Base-by-base conservation (phyloP, 2,329 filamentous ascomycete genomes). In the Calonectria leucothoes region DNA sequence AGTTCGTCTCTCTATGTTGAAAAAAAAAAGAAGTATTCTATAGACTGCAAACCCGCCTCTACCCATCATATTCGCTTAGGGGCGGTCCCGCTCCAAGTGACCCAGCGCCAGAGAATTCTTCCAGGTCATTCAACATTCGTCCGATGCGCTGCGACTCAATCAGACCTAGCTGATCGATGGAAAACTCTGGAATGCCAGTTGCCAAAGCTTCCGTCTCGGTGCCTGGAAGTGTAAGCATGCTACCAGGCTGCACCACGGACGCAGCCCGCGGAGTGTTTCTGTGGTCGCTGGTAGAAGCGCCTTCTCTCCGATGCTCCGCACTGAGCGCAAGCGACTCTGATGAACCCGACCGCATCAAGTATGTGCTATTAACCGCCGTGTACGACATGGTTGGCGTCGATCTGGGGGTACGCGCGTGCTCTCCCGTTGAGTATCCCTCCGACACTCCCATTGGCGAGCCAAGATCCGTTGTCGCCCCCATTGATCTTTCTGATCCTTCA, bases 81-180 rank as follows among this genome's bases (percentile, higher is more conserved):
- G 52, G 68, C 29, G 55, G 27, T 15, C 66, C 67, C 12, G 25
- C 65, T 6, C 74, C 75, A 45, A 79, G 61, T 3, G 49, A 72
- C 7, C 75, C 80, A 1, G 72, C 73, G 1, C 80, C 78, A 1
- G 79, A 75, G 57, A 81, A 81, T 27, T 77, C 77, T 59, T 76
- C 75, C 42, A 81, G 31, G 65, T 81, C 79, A 63, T 77, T 79
- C 48, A 81, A 61, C 12, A 80, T 71, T 37, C 66, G 64, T 27
- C 74, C 74, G 5, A 81, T 78, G 20, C 80, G 74, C 31, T 70
- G 74, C 17, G 71, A 74, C 51, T 77, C 75, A 7, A 81, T 49
- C 4, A 23, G 17, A 20, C 51, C 59, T 8, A 77, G 31, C 12
- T 68, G 33, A 11, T 69, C 69, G 25, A 70, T 7, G 6, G 76